Evolutionary conservation across 148 eudicot species (phyloP), one percentile per base, ranked within the genome.

Genomic region (Agrostemma githago): DNA sequence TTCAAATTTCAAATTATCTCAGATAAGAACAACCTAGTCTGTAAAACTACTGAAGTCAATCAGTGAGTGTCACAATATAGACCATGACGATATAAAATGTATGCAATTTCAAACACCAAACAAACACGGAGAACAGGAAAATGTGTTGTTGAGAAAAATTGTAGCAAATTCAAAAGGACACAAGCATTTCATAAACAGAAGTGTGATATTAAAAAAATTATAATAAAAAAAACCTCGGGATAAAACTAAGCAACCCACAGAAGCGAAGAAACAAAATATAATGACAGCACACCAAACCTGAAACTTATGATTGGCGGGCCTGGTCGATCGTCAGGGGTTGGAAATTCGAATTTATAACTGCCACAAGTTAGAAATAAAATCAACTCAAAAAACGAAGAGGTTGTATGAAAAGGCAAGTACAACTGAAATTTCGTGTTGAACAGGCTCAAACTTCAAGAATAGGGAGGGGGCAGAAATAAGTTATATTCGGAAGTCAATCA

Each of bases 281-380:
- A 61, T 1, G 43, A 62, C 38, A n/a, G 42, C 64, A 40, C 77
- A 62, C 34, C 81, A 75, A 26, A 96, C 99, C 99, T 96, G 88
- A 96, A 96, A 88, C 97, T 96, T 83, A 96, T 96, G 60, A 96
- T 96, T 73, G 97, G 99, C 51, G 92, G 85, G 64, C 99, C 99
- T 42, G 99, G 99, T 78, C 92, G 87, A 78, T 96, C 99, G 79
- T 96, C 99, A n/a, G 99, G 99, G 66, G 94, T 86, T 72, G 99
- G 99, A 74, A 96, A 96, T 72, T 96, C 99, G 83, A 96, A 96
- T 84, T 96, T 96, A 89, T 96, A 96, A 81, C 99, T 96, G 92
- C 79, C 57, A 76, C 16, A 54, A n/a, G 34, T 65, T 42, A 12
- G 82, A 67, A 73, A 65, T 64, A 77, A 62, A 57, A 9, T 41